These are phyloP conservation scores for Gnomoniopsis smithogilvyi DNA, from an alignment of 2,329 filamentous ascomycete species.

Conservation along the genomic window DNA sequence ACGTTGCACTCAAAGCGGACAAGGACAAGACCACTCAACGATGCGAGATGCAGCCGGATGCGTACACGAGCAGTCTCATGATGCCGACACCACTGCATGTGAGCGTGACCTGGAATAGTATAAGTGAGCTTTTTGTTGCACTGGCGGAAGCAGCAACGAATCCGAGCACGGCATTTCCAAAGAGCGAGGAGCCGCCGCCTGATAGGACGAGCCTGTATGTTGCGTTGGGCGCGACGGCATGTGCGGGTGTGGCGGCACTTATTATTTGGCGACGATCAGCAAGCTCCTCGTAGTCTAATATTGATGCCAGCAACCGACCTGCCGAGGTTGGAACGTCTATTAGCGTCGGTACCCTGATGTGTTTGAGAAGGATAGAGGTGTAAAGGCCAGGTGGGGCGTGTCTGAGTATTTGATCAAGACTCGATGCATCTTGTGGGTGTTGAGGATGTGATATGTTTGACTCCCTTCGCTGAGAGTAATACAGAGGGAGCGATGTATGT, in stretches of 20 bases:
- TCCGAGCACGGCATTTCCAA: conserved; percentile 84
- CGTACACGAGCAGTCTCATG: conserved; percentile 79
- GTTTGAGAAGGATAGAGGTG: no score
- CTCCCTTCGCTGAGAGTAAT: no score
- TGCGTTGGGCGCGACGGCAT: conserved; percentile 70
- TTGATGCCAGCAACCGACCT: neutral
- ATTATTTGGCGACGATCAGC: conserved; percentile 64
- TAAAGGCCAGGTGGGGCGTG: no score
- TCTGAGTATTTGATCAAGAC: no score
- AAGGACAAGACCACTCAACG: conserved; percentile 96
- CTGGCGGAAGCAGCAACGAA: conserved; percentile 90
- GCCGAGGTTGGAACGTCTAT: neutral
- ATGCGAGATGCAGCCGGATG: conserved; percentile 84
- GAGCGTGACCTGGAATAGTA: conserved; percentile 90
- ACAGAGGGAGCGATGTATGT: no score
- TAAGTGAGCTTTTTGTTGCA: conserved; percentile 88
- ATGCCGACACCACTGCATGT: conserved; percentile 94
- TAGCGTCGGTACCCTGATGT: neutral
- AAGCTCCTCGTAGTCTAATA: conserved; percentile 31
- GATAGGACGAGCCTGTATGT: conserved; percentile 86
- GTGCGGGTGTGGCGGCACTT: conserved; percentile 59
- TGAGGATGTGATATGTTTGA: no score
- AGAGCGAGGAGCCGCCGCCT: conserved; percentile 78
- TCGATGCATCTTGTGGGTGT: no score
- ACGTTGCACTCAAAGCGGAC: conserved; percentile 91